These are phyloP conservation scores for Monilinia fructicola DNA, from an alignment of 2,329 filamentous ascomycete species.

Conservation along the genomic window DNA sequence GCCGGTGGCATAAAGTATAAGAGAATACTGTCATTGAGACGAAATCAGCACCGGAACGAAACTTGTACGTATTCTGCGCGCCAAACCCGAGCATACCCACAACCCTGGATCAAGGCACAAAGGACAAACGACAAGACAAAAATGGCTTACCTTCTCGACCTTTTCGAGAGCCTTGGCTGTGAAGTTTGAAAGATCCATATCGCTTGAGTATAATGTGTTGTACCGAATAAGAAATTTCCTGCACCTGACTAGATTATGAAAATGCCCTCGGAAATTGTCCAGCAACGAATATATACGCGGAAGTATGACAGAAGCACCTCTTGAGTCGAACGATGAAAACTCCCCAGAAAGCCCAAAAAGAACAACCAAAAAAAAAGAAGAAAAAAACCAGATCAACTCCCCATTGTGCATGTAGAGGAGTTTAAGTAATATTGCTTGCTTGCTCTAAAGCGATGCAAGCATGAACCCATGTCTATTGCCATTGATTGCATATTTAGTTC, in stretches of 20 bases:
- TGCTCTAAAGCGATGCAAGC: too few relatives aligned
- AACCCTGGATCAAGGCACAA: background rate
- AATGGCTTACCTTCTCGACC: conserved; percentile 3
- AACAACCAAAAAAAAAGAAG: too few relatives aligned
- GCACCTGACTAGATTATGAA: background rate
- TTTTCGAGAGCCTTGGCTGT: background rate
- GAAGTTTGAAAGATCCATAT: background rate
- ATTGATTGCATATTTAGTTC: too few relatives aligned
- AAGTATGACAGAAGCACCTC: too few relatives aligned
- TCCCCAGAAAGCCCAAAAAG: too few relatives aligned
- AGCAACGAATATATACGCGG: too few relatives aligned
- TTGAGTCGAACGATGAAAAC: too few relatives aligned
- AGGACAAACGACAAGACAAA: background rate
- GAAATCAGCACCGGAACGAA: background rate
- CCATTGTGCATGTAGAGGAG: too few relatives aligned
- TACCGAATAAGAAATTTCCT: background rate
- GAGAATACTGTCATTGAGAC: conserved; percentile 23
- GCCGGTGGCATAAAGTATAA: conserved; percentile 35
- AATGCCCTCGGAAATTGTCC: background rate
- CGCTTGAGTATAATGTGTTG: background rate
- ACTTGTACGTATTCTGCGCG: too few relatives aligned
- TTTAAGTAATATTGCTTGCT: too few relatives aligned
- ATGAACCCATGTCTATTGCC: too few relatives aligned
- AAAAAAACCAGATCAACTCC: too few relatives aligned
- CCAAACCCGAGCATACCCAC: background rate